Evolutionary conservation across 768 basidiomycete species (phyloP).

Genomic region (Psilocybe tampanensis): DNA sequence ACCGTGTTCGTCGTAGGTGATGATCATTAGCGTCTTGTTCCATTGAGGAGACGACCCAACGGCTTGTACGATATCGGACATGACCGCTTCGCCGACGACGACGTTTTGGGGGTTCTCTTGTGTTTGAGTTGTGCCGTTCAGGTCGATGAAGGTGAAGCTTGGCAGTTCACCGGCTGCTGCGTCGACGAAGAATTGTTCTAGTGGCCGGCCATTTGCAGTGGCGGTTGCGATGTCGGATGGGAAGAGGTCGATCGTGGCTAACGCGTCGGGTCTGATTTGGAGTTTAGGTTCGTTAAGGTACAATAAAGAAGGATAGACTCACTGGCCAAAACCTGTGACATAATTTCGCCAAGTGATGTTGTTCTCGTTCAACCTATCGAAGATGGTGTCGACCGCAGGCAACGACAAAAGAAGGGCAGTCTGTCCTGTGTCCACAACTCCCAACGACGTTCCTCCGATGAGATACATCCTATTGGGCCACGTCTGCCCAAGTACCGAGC

Average conservation of each 20-base stretch:
- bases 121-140: not conserved
- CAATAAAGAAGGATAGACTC: no score
- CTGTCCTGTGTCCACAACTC: constrained; percentile 1
- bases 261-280: not conserved
- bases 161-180: not conserved
- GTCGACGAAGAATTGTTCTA: not conserved
- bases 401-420: not conserved
- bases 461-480: constrained; percentile 7
- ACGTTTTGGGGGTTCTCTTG: constrained; percentile 1
- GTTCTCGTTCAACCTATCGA: not conserved
- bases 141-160: not conserved
- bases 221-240: constrained; percentile 2
- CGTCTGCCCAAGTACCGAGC: constrained; percentile 1
- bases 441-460: not conserved
- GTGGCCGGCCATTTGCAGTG: not conserved
- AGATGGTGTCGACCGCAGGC: not conserved
- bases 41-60: not conserved
- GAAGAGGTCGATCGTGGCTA: not conserved
- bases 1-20: constrained; percentile 1
- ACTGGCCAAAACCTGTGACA: not conserved
- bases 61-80: not conserved
- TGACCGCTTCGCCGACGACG: constrained; percentile 1
- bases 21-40: not conserved
- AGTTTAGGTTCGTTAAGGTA: no score
- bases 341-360: constrained; percentile 3